Evolutionary conservation across 2,329 filamentous ascomycete genomes (phyloP), one percentile per base, ranked within the genome.

Genomic region (Dactylellina cionopaga): DNA sequence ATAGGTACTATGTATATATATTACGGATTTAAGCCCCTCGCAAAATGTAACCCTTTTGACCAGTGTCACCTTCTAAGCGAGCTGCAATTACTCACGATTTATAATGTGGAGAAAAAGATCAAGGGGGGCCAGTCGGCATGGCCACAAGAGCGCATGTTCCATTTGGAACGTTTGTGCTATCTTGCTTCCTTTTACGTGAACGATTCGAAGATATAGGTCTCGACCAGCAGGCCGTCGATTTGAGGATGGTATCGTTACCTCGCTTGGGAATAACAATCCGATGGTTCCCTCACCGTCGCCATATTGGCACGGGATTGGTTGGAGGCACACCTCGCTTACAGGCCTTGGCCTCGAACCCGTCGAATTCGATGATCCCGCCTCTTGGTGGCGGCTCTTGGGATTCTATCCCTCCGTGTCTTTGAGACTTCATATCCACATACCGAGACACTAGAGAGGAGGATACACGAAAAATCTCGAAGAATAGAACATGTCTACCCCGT

Each of bases 11-110:
- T 6, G 15, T 19, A 37, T 47, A 56, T 56, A 51, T 56, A 56
- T 44, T 31, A 22, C 65, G 44, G 58, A 62, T 31, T 41, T 64
- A 63, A 56, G 35, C 33, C 27, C 41, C 44, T 72, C 59, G 68
- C 68, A n/a, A 46, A 72, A 65, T 72, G 68, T 55, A 65, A 65
- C 68, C 59, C 37, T 44, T 54, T 72, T 51, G 15, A 27, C 29
- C 44, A 66, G 39, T 27, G 60, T 65, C 47, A 59, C 13, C 10
- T 22, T 68, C 27, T 68, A 68, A 68, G 63, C 63, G 63, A 68
- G 46, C n/a, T 56, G 24, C 29, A 39, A 24, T 5, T 39, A 5
- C 13, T 33, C 7, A 31, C 2, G 19, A n/a, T 25, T 7, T 10
- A 7, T 19, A 4, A 17, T 11, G 47, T 46, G 59, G 59, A 63